A percentile compares a stretch with the other conserved stretches of the same genome.
Conservation (phyloP, 2,329 filamentous ascomycete genomes). For the Alternaria sp. region DNA sequence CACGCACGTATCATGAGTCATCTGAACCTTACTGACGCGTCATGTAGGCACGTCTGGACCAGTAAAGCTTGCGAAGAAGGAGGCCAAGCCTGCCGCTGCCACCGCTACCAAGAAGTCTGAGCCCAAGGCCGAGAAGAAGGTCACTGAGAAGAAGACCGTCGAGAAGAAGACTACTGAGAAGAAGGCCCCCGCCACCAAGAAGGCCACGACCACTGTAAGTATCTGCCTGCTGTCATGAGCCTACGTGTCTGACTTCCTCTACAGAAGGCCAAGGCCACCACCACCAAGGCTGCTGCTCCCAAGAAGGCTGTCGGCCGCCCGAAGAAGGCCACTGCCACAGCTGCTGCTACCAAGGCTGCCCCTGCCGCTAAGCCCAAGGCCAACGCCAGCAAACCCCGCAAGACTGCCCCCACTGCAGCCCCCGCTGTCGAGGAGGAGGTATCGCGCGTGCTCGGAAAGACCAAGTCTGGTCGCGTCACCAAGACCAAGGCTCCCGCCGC, state of each 20-base stretch:
- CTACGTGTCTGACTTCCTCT: constrained; percentile 16
- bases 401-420: constrained; percentile 58
- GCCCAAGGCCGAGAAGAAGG: constrained; percentile 43
- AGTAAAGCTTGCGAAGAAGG: constrained; percentile 91
- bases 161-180: constrained; percentile 40
- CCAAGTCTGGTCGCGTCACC: constrained; percentile 83
- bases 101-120: constrained; percentile 38
- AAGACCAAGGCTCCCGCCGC: constrained; percentile 64
- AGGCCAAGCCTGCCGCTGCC: constrained; percentile 45
- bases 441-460: constrained; percentile 73
- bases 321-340: constrained; percentile 30
- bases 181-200: constrained; percentile 32
- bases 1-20: neutral
- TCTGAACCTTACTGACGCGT: constrained; percentile 31
- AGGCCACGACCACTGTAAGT: constrained; percentile 37
- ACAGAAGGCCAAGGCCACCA: constrained; percentile 37
- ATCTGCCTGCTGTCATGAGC: neutral
- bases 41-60: constrained; percentile 77
- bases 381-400: constrained; percentile 56
- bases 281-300: constrained; percentile 25
- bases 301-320: constrained; percentile 27
- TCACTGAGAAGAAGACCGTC: constrained; percentile 25
- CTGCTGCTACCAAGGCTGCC: constrained; percentile 38
- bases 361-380: constrained; percentile 49
- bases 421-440: constrained; percentile 73